These are phyloP conservation scores for Aspergillus thermomutatus DNA, from an alignment of 2,329 filamentous ascomycete species.

Conservation along the genomic window DNA sequence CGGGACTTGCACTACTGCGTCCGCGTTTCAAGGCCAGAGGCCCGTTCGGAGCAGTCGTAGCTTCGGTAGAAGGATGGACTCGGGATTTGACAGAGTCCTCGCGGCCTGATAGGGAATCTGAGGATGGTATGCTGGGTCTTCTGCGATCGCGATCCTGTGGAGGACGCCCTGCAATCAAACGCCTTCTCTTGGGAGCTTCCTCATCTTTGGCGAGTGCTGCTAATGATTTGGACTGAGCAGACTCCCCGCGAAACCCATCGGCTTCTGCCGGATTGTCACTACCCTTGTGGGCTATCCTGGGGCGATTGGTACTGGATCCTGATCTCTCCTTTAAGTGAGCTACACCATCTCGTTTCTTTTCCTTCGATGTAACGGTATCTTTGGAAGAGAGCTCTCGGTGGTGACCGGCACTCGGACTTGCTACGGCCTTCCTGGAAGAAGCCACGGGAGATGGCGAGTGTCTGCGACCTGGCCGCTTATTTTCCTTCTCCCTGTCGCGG, in stretches of 20 bases:
- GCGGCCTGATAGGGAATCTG: conserved; percentile 39
- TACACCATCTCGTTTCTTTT: conserved; percentile 25
- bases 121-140: conserved; percentile 37
- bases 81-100: conserved; percentile 35
- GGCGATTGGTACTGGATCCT: conserved; percentile 10
- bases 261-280: conserved; percentile 29
- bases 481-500: conserved; percentile 39
- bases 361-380: conserved; percentile 21
- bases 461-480: conserved; percentile 29
- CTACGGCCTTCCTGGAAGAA: conserved; percentile 28
- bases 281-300: conserved; percentile 24
- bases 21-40: conserved; percentile 36
- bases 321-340: conserved; percentile 25
- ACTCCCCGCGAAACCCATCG: conserved; percentile 26
- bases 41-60: conserved; percentile 16
- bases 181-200: conserved; percentile 36
- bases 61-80: conserved; percentile 23
- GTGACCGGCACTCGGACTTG: conserved; percentile 27
- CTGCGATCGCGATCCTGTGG: conserved; percentile 36
- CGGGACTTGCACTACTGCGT: conserved; percentile 41
- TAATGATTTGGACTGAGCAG: conserved; percentile 27
- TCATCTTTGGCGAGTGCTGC: conserved; percentile 28
- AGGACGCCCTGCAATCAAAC: conserved; percentile 41
- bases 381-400: conserved; percentile 23
- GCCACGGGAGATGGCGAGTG: conserved; percentile 40